Evolutionary conservation across 495 filamentous ascomycete genomes (phyloP).

Genomic region (Hypoxylon subgilvum): DNA sequence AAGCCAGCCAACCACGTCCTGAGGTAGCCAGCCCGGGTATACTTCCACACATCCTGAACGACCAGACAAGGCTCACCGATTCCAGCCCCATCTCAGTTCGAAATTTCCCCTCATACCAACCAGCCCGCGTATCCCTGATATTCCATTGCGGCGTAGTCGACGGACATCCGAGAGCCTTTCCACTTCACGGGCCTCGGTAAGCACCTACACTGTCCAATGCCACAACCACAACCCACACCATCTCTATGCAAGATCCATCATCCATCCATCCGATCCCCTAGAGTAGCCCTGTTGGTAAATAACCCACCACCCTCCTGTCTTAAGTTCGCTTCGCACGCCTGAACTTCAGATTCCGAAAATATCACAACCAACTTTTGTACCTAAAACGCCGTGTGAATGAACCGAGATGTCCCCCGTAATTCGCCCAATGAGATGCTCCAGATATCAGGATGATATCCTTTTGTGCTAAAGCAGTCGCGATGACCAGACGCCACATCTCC

Average conservation of each 20-base stretch:
- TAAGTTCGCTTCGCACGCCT: conserved; percentile 15
- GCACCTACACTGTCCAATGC: too few relatives aligned
- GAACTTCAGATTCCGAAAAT: background rate
- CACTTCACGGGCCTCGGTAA: background rate
- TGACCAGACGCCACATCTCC: conserved; percentile 12
- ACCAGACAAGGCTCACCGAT: background rate
- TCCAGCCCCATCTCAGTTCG: background rate
- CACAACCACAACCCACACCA: background rate
- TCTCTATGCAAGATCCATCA: conserved; percentile 8
- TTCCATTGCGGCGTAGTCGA: background rate
- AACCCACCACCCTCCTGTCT: background rate
- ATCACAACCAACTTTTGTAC: conserved; percentile 23
- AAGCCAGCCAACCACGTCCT: background rate
- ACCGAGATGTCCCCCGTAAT: conserved; percentile 3
- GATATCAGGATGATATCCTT: background rate
- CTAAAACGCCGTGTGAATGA: conserved; percentile 27
- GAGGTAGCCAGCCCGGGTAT: conserved; percentile 14
- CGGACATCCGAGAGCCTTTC: background rate
- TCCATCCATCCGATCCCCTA: background rate
- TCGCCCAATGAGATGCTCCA: conserved; percentile 5
- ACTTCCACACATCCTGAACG: conserved; percentile 3
- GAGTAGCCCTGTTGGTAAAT: background rate
- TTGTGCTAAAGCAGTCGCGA: background rate
- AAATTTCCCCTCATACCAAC: background rate
- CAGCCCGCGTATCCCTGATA: background rate